Base-by-base conservation (phyloP, 352 stramenopile genomes). In the Pythium scleroteichum region DNA sequence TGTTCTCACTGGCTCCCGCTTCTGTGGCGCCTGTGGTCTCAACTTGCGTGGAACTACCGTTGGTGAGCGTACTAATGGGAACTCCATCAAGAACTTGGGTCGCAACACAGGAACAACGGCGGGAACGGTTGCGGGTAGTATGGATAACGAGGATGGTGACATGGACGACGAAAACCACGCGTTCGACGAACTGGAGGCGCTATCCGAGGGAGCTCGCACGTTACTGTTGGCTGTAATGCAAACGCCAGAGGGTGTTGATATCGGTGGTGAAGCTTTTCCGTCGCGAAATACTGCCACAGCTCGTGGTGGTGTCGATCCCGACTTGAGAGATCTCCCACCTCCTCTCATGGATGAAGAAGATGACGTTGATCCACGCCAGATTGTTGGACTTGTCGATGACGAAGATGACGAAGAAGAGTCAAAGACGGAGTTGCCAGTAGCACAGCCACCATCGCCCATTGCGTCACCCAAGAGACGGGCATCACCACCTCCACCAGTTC, bases 141-240 rank as follows among this genome's bases (percentile, higher is more conserved):
- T 61, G 54, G 74, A 80, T 24, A 70, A 76, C 3, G 82, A 88
- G 35, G 76, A 85, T 45, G 51, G 32, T 9, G 79, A 92, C 29
- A 63, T 90, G 38, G 83, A 93, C 22, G 84, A 96, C 6, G 87
- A 96, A 56, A 90, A 88, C 27, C 87, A 79, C 13, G 78, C 76
- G 6, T 90, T 96, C 66, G 85, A 96, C 51, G 87, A 96, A 61
- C 70, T 96, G 44, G 85, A 96, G 67, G 87, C 87, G 17, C 62
- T 96, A 3, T 96, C 87, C 3, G 87, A 96, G 56, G 87, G 87
- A 29, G 87, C 87, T 10, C 82, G 85, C 20, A 96, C 87, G 40
- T 66, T 96, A 41, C 46, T 96, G 39, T 69, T 96, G 50, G 87
- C 87, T 29, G 85, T 96, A 5, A 96, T 96, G 87, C 85, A 94